phyloP scores from a whole-genome alignment of 768 basidiomycete species.

The Russula dissimulans region DNA sequence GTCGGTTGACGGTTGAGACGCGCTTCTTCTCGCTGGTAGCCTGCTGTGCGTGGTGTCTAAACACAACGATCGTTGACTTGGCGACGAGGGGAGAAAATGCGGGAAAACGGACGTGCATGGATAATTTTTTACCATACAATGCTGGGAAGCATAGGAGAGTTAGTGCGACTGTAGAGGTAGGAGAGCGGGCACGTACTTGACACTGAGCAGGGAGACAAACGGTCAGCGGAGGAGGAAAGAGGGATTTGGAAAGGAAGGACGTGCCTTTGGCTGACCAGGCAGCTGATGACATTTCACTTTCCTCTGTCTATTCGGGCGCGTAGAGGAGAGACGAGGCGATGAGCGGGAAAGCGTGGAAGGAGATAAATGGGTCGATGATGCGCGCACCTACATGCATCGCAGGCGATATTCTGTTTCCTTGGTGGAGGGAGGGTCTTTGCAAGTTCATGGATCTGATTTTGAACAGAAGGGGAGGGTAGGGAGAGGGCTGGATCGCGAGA shows the following conservation, averaged over 20 bases:
- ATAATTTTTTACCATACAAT: conserved; percentile 80
- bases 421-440: conserved; percentile 77
- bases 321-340: not conserved
- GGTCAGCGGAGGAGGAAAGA: not conserved
- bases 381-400: conserved; percentile 78
- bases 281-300: conserved; percentile 86
- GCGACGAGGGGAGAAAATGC: conserved; percentile 19
- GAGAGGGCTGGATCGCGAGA: conserved; percentile 39
- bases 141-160: conserved; percentile 32
- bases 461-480: conserved; percentile 56
- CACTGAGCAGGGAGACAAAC: conserved; percentile 13
- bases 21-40: conserved; percentile 82
- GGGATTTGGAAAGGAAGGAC: not conserved
- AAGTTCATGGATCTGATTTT: conserved; percentile 76
- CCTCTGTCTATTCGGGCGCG: conserved; percentile 43
- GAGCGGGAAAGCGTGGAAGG: conserved; percentile 5
- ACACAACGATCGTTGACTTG: conserved; percentile 17
- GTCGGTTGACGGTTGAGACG: conserved; percentile 42
- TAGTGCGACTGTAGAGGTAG: not conserved
- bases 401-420: conserved; percentile 87
- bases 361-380: conserved; percentile 5
- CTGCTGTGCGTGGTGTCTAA: conserved; percentile 72
- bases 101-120: conserved; percentile 72
- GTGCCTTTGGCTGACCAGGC: conserved; percentile 43
- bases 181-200: conserved; percentile 15